Percentiles rank a stretch among this genome's conserved stretches.
phyloP scores from a whole-genome alignment of 139 green algal genomes.

The Volvox reticuliferus region DNA sequence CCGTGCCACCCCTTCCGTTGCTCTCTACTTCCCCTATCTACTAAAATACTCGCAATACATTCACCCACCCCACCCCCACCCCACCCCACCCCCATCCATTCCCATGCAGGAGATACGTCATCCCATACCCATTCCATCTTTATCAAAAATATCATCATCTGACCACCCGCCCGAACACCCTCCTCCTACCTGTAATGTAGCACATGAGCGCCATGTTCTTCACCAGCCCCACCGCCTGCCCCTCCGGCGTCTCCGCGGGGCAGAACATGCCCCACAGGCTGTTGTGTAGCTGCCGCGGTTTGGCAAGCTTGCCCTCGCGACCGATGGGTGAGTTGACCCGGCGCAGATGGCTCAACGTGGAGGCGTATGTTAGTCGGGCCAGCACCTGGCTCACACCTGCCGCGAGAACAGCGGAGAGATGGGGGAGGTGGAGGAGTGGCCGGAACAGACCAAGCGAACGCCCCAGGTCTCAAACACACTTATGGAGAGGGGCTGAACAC shows the following conservation, averaged over 20 bases:
- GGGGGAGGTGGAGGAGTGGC: conserved; percentile 62
- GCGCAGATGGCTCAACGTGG: conserved; percentile 95
- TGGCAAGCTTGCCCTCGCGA: conserved; percentile 93
- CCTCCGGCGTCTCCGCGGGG: conserved; percentile 96
- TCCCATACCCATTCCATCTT: no score
- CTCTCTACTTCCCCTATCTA: no score
- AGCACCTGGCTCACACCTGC: conserved; percentile 86
- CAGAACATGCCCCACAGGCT: conserved; percentile 99
- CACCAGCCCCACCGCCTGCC: conserved; percentile 93
- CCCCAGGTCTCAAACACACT: no score
- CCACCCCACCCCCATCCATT: no score
- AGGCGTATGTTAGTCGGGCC: conserved; percentile 96
- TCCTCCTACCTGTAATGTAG: conserved; percentile 77
- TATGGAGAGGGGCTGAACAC: neutral
- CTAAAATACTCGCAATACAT: no score
- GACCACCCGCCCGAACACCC: neutral
- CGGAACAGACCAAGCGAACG: no score
- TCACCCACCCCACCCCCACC: no score
- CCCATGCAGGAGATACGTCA: no score
- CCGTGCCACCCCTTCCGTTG: no score
- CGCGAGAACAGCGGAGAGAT: neutral
- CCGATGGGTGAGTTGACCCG: conserved; percentile 98
- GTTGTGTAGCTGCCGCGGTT: conserved; percentile 99
- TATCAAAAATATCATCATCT: no score
- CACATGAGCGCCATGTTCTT: conserved; percentile 99